These are phyloP conservation scores for Pleurotus citrinopileatus DNA, from an alignment of 768 basidiomycete species.

Conservation along the genomic window DNA sequence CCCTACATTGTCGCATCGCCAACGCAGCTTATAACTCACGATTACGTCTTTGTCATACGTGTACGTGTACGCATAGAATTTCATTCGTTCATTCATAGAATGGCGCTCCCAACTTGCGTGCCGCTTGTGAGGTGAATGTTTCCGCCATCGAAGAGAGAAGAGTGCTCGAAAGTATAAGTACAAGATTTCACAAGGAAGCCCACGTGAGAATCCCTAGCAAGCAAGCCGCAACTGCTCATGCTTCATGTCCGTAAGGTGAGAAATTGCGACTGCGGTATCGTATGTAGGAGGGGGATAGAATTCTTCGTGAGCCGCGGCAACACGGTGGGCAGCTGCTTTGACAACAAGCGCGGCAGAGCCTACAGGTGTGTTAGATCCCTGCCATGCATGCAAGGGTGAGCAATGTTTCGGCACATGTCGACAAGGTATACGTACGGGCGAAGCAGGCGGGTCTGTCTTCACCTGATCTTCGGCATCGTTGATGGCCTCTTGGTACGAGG, in stretches of 20 bases:
- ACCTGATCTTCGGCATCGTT: conserved; percentile 1
- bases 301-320: not conserved
- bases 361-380: not conserved
- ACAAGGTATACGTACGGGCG: not conserved
- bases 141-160: not conserved
- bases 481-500: conserved; percentile 1
- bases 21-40: too few relatives aligned
- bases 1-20: not conserved
- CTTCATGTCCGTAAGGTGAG: not conserved
- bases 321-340: not conserved
- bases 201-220: too few relatives aligned
- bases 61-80: too few relatives aligned
- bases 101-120: too few relatives aligned
- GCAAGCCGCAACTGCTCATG: conserved; percentile 3
- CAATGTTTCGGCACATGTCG: not conserved
- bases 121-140: too few relatives aligned
- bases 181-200: too few relatives aligned
- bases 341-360: not conserved
- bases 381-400: not conserved
- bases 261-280: not conserved
- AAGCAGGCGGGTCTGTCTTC: not conserved
- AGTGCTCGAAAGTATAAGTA: not conserved
- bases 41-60: too few relatives aligned
- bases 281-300: conserved; percentile 7
- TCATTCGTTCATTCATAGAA: too few relatives aligned